Percentiles rank a stretch among this genome's conserved stretches.
phyloP scores from a whole-genome alignment of 805 yeast species.

The Starmera quercuum region DNA sequence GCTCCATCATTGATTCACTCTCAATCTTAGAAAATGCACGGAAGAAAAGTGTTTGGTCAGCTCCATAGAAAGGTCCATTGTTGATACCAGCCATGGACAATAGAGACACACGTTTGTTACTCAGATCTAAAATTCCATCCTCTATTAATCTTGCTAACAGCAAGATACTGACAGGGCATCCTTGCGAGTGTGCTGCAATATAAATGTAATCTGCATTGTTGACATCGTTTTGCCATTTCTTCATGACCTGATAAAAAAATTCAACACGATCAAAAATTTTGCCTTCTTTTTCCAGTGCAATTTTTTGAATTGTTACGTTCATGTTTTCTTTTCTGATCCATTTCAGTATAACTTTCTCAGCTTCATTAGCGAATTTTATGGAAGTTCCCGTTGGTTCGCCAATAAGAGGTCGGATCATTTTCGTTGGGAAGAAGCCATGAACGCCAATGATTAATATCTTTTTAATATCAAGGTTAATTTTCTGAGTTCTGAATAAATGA shows the following conservation, averaged over 20 bases:
- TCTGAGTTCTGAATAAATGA: conserved; percentile 18
- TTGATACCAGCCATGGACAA: conserved; percentile 95
- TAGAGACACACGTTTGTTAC: conserved; percentile 45
- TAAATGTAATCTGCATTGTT: conserved; percentile 78
- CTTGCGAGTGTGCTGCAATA: conserved; percentile 93
- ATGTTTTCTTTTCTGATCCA: conserved; percentile 45
- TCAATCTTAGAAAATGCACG: conserved; percentile 89
- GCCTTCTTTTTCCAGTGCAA: conserved; percentile 93
- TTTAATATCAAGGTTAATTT: conserved; percentile 24
- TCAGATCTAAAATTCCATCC: conserved; percentile 36
- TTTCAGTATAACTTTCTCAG: conserved; percentile 65
- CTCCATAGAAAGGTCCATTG: conserved; percentile 89
- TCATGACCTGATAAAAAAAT: conserved; percentile 64
- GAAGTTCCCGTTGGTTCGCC: conserved; percentile 98
- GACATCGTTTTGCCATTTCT: conserved; percentile 49
- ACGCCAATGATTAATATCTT: conserved; percentile 83
- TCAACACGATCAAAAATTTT: conserved; percentile 80
- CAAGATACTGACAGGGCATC: conserved; percentile 84
- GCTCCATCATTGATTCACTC: conserved; percentile 74
- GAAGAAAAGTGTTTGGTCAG: conserved; percentile 75
- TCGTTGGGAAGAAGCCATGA: conserved; percentile 93
- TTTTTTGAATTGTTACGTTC: conserved; percentile 63
- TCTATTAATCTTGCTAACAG: conserved; percentile 67
- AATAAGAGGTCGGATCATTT: conserved; percentile 72
- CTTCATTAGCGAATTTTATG: conserved; percentile 80